phyloP scores from a whole-genome alignment of 805 yeast genomes.

The Schizosaccharomyces octosporus region DNA sequence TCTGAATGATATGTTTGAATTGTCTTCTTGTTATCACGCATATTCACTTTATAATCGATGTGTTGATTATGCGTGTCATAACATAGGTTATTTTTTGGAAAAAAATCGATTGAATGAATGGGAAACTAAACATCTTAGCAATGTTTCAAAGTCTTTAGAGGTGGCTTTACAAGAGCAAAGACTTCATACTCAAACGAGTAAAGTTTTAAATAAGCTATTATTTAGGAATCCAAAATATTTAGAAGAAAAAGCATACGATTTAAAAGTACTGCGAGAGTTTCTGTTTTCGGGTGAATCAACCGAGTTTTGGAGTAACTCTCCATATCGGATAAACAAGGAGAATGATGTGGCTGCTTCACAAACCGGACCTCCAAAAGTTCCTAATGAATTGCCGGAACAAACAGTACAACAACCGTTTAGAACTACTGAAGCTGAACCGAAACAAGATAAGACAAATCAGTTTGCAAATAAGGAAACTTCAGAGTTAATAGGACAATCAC shows the following conservation, averaged over 20 bases:
- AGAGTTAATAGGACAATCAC: too few species aligned
- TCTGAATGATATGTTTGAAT: neutral
- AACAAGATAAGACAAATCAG: too few species aligned
- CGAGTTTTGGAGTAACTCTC: conserved; percentile 28
- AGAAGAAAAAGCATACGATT: conserved; percentile 13
- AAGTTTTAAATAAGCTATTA: conserved; percentile 35
- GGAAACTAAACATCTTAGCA: neutral
- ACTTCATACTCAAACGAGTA: conserved; percentile 23
- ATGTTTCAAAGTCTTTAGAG: conserved; percentile 15
- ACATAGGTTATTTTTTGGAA: neutral
- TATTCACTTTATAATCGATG: neutral
- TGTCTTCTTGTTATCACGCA: neutral
- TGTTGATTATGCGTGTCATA: neutral
- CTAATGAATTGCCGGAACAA: too few species aligned
- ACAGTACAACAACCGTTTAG: too few species aligned
- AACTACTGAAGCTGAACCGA: too few species aligned
- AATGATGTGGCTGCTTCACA: neutral
- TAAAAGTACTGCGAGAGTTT: conserved; percentile 18
- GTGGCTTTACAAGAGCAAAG: conserved; percentile 15
- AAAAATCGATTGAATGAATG: neutral
- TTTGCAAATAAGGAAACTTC: too few species aligned
- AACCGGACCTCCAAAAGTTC: too few species aligned
- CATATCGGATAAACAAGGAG: neutral
- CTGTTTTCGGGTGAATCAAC: conserved; percentile 32
- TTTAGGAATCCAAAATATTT: conserved; percentile 13